Evolutionary conservation across 768 basidiomycete species (phyloP), one percentile per base, ranked within the genome.

Genomic region (Tephrocybe rancida): DNA sequence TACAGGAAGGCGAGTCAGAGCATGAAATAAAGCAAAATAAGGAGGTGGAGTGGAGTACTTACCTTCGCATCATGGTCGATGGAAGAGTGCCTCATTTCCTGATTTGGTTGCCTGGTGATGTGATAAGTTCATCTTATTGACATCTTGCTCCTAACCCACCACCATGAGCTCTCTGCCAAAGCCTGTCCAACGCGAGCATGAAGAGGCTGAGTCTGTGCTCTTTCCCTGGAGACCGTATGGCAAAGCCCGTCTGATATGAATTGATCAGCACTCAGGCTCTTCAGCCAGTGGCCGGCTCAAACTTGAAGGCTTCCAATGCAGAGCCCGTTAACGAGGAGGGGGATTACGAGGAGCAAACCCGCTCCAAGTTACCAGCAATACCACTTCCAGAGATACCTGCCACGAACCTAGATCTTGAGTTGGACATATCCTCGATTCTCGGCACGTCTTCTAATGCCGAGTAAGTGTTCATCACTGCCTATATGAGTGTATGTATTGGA

Each of bases 321-420:
- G 50, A 39, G 14, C 46, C 44, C 26, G 29, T 39, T 38, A 30
- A 48, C 19, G 44, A 47, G 18, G 13, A 48, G 34, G 24, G n/a
- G 21, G 38, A 25, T 18, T 22, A 32, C 44, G 18, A 47, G 39
- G 51, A 29, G 11, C 21, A 43, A 26, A 25, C 54, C 34, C 55
- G 56, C 47, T 44, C 42, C 44, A 48, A 44, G 30, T 56, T 61
- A 41, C 50, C 56, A 30, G 27, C 22, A 41, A 44, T 58, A 39
- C 50, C 57, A 30, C 55, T 62, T 48, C 83, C 84, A 55, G 78
- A 83, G 56, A 84, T 87, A 57, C 84, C 83, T 46, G 63, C 68
- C 18, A 51, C 74, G 44, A 74, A 77, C 51, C 68, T 82, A 56
- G 71, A 68, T 48, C 64, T 79, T 57, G 77, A 80, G 43, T 58